Evolutionary conservation across 2,329 filamentous ascomycete species (phyloP), one percentile per base, ranked within the genome.

Genomic region (Diaporthe sp.): DNA sequence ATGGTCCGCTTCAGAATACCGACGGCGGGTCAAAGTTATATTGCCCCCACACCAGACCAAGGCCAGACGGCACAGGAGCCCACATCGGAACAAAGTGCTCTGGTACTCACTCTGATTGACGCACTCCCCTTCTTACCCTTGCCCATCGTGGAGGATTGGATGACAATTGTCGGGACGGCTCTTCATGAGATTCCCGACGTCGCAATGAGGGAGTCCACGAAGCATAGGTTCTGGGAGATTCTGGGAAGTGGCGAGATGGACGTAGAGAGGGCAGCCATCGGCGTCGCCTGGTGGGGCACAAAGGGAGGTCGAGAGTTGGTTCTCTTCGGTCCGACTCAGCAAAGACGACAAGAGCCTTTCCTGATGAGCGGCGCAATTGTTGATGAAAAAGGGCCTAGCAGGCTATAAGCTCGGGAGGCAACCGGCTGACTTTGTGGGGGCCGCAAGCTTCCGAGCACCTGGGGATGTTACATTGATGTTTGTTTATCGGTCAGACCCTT

Each of bases 241-340:
- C 84, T 98, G 13, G 92, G 92, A 54, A 92, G 89, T 78, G 95
- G 95, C 4, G 95, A 97, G 84, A 93, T 98, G 91, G 95, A 98
- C 83, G 92, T 97, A 33, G 94, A 97, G 81, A 89, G 95, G 75
- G 93, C 94, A 9, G 91, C 92, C 54, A 88, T 94, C 42, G 95
- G 93, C 66, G 93, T 97, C 25, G 90, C 91, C 2, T 98, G 96
- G 96, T 98, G 96, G 96, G 94, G 92, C 15, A 88, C 87, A 17
- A 83, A 83, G 47, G 89, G 89, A 9, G 89, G 84, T 84, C 90
- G 82, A 82, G 89, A 88, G 77, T 80, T 89, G 76, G 84, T 90
- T 10, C 75, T 88, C 61, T 81, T 79, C 75, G 82, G 78, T 68
- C 76, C 74, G 77, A 79, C 76, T 76, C 76, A 17, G 22, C 71